Conservation (phyloP, 2,329 filamentous ascomycete genomes). For the Trichoderma sp. region DNA sequence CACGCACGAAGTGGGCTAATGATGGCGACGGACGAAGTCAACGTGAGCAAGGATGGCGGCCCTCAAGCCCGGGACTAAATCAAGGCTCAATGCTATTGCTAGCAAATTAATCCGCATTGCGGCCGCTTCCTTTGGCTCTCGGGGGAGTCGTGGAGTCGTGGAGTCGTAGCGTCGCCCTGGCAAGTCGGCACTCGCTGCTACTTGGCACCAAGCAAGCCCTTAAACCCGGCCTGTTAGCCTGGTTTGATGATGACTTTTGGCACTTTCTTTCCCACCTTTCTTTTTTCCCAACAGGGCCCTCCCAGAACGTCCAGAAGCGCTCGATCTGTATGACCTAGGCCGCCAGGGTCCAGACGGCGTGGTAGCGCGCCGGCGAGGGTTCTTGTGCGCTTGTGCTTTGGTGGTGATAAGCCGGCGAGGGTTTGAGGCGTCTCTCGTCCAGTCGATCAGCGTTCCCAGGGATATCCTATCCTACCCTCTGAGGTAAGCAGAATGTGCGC, state of each 20-base stretch:
- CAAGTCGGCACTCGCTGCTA: constrained; percentile 16
- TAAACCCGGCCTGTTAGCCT: background rate
- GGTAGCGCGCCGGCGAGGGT: background rate
- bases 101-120: constrained; percentile 18
- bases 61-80: background rate
- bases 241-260: constrained; percentile 4
- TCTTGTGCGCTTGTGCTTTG: background rate
- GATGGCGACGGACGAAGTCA: background rate
- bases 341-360: background rate
- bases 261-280: background rate
- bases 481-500: constrained; percentile 7
- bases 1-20: background rate
- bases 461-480: background rate
- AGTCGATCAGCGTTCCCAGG: constrained; percentile 3
- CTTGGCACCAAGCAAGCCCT: constrained; percentile 9
- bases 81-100: background rate
- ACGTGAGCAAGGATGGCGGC: constrained; percentile 17
- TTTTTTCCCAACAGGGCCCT: background rate
- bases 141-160: background rate
- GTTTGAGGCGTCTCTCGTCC: background rate
- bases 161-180: background rate
- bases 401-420: constrained; percentile 8
- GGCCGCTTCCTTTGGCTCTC: constrained; percentile 12
- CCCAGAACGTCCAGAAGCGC: background rate
- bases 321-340: background rate